Evolutionary conservation across 2,329 filamentous ascomycete genomes (phyloP), one percentile per base, ranked within the genome.

Genomic region (Pseudogymnoascus verrucosus): DNA sequence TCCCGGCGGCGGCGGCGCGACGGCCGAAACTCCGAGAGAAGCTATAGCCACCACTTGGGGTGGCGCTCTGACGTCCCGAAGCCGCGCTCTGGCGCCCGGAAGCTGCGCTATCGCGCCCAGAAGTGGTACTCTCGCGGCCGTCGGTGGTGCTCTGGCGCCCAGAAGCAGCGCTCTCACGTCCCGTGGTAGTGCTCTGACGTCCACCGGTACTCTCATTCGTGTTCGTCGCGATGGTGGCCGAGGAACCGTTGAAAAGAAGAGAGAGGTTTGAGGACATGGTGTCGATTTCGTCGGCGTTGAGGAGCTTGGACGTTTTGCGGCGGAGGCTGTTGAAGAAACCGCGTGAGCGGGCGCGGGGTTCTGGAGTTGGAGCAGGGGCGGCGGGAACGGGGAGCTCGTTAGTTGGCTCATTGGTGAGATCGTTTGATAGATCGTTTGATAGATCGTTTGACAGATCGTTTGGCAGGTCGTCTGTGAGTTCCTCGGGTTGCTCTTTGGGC

Each of bases 381-480:
- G 42, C 42, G 11, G 21, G 11, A 2, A 5, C 11, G 10, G 39
- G 5, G 16, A 8, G 2, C 19, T 44, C 40, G 16, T 12, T 6
- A 19, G 40, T 11, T 1, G 39, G 19, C 0, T 44, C 40, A 3
- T 12, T 3, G 10, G 19, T 6, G 10, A 2, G 10, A 1, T n/a
- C n/a, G n/a, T 21, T 7, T 5, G 40, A 23, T 3, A 7, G 3
- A 7, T 42, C 19, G 10, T 12, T 59, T 60, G 65, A 67, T 36
- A 69, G 70, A 5, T 39, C 37, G 14, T 21, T 7, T 5, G 40
- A 23, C 6, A 7, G 3, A 7, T 42, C 19, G 10, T 12, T 59
- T 60, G 65, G 68, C 39, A 69, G 70, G 1, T 39, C 37, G 14
- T 7, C 7, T 31, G 6, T 8, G 2, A 69, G 70, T 5, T 39